A percentile compares a stretch with the other conserved stretches of the same genome.
These are phyloP conservation scores for Peziza echinospora DNA, from an alignment of 495 filamentous ascomycete genomes.

Conservation along the genomic window DNA sequence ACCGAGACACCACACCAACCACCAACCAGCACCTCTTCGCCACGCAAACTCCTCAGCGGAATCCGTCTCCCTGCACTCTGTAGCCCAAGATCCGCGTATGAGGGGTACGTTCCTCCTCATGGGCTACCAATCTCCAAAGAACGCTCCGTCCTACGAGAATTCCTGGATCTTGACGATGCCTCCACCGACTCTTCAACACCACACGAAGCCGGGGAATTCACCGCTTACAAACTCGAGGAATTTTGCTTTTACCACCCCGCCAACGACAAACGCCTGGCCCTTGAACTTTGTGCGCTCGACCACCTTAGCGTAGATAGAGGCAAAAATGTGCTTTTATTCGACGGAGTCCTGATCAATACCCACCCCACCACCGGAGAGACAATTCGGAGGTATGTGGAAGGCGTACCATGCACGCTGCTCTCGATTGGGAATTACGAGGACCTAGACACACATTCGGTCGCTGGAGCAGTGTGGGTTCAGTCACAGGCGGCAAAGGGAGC, in stretches of 20 bases:
- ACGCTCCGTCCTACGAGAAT: not conserved
- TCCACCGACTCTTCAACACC: no score
- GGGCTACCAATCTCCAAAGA: not conserved
- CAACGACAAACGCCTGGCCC: constrained; percentile 16
- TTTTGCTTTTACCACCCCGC: constrained; percentile 31
- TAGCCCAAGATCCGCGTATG: constrained; percentile 1
- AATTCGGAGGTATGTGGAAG: not conserved
- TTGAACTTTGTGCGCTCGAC: constrained; percentile 32
- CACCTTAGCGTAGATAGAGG: constrained; percentile 23
- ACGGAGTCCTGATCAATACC: constrained; percentile 43
- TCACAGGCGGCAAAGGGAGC: constrained; percentile 21
- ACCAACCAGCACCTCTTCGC: not conserved
- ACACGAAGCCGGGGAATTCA: constrained; percentile 20
- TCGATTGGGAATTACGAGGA: constrained; percentile 45
- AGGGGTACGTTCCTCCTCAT: not conserved
- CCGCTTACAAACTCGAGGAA: constrained; percentile 27
- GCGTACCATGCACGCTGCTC: constrained; percentile 32
- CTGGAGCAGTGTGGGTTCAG: constrained; percentile 38
- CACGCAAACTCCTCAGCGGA: not conserved
- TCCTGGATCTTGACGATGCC: no score
- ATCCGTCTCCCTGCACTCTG: not conserved
- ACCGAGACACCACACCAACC: no score
- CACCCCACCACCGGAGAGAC: constrained; percentile 23
- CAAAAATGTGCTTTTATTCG: constrained; percentile 27
- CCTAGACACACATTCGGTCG: constrained; percentile 23